Evolutionary conservation across 2,329 filamentous ascomycete genomes (phyloP), one percentile per base, ranked within the genome.

Genomic region (Aspergillus udagawae): DNA sequence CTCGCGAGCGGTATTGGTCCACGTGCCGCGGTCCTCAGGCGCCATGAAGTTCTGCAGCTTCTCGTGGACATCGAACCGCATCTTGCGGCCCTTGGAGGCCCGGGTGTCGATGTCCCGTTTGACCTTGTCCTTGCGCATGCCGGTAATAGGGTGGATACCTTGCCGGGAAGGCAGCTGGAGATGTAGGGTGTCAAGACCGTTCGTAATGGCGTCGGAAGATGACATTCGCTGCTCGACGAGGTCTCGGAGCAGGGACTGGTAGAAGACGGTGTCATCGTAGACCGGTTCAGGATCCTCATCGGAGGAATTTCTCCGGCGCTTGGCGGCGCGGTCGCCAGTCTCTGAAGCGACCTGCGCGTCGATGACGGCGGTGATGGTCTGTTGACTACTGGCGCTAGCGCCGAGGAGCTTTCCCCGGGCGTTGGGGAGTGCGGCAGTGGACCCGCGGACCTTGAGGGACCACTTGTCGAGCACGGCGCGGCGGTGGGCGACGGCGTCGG

Each of bases 31-130:
- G 71, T 96, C 90, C 72, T 97, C 91, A 0, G 92, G 87, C 10
- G 92, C 92, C 92, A 97, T 97, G 70, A 97, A 97, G 74, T 97
- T 97, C 77, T 96, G 91, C 69, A 99, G 75, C 79, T 97, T 97
- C 79, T 97, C 93, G 70, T 97, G 92, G 49, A 97, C 91, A 17
- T 90, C 94, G 75, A 93, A 99, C 42, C 91, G 83, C 82, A 99
- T 84, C 79, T 97, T 97, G 51, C 94, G 82, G 5, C 94, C 94
- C 76, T 97, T 97, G 72, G 91, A 96, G 0, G 94, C 94, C 72
- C 92, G 94, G 21, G 92, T 92, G 73, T 99, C 94, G 4, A 97
- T 90, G 29, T 87, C 84, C 70, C 90, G 89, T 75, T 89, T 89
- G 57, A 88, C 83, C 80, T 93, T 96, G 61, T 77, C 74, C 58